Evolutionary conservation across 2,329 filamentous ascomycete species (phyloP).

Genomic region (Sarocladiaceae sp.): DNA sequence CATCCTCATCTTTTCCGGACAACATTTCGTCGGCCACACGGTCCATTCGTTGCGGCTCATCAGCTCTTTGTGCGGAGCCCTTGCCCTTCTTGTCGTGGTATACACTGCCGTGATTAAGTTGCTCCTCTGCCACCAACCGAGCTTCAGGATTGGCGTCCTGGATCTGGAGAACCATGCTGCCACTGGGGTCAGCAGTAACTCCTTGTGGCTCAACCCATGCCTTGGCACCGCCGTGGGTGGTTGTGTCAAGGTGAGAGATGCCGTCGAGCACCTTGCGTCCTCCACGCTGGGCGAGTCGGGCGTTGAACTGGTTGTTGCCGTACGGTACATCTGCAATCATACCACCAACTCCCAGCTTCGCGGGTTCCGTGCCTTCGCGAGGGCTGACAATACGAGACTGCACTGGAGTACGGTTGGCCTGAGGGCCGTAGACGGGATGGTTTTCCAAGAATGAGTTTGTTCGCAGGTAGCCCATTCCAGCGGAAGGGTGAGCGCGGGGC

Average conservation of each 20-base stretch:
- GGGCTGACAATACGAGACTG: slow-evolving; percentile 48
- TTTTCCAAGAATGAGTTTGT: slow-evolving; percentile 52
- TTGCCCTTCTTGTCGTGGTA: slow-evolving; percentile 20
- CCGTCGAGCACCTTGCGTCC: slow-evolving; percentile 20
- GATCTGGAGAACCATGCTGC: slow-evolving; percentile 43
- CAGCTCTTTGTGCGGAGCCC: neutral
- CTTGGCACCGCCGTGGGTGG: slow-evolving; percentile 49
- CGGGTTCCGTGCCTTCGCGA: slow-evolving; percentile 24
- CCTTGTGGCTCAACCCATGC: slow-evolving; percentile 42
- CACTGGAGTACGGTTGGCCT: slow-evolving; percentile 43
- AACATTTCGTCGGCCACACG: slow-evolving; percentile 25
- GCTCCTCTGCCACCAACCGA: slow-evolving; percentile 43
- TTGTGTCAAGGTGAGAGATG: slow-evolving; percentile 41
- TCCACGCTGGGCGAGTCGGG: slow-evolving; percentile 15
- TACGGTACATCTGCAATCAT: slow-evolving; percentile 42
- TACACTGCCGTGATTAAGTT: slow-evolving; percentile 29
- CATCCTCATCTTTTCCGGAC: slow-evolving; percentile 11
- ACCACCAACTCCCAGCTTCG: slow-evolving; percentile 51
- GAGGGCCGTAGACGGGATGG: slow-evolving; percentile 58
- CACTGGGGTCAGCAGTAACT: slow-evolving; percentile 44
- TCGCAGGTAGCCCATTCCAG: slow-evolving; percentile 58
- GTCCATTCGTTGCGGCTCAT: slow-evolving; percentile 13
- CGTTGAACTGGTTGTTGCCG: slow-evolving; percentile 39
- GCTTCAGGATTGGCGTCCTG: slow-evolving; percentile 32
- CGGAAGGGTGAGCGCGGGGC: slow-evolving; percentile 59